Base-by-base conservation (phyloP, 768 basidiomycete species). In the Suillus cothurnatus region DNA sequence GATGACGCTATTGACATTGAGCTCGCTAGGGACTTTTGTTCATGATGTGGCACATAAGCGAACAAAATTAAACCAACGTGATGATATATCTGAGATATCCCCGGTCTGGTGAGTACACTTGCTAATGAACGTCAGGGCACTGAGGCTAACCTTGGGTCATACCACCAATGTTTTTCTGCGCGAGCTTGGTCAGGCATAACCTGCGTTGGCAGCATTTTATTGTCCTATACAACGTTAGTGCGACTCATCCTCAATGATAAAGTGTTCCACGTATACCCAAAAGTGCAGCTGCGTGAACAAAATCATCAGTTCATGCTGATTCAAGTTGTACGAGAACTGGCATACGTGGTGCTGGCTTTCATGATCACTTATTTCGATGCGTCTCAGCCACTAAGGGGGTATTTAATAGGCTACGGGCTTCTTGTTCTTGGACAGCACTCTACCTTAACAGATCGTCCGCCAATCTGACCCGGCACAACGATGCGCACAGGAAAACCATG, bases 401-500 rank as follows among this genome's bases (percentile, higher is more conserved):
- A 41, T 0, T 36, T 26, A 28, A 41, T 26, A 21, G 12, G 14
- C 15, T 31, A 41, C 11, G 19, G 19, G 39, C 4, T 31, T 23
- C 36, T 50, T 8, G 52, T 38, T 39, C 36, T 43, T 23, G 61
- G 32, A 52, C 21, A 38, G n/a, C 7, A 36, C 17, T 21, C 17
- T 66, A 75, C 68, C 74, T 76, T 79, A n/a, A 87, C 85, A 32
- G 81, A 82, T 32, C 85, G 77, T 5, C 86, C 88, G 31, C 88
- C 88, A 52, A 90, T 88, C 62, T 87, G 84, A 5, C 85, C 85
- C 0, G 88, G 88, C 0, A 89, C 79, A 65, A 90, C 78, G 6
- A 88, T 72, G n/a, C 88, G 81, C n/a, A 90, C 70, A 0, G 88
- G 88, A 68, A 81, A 88, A 14, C 88, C 88, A 65, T 90, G 88